Conservation (phyloP, 2,329 filamentous ascomycete genomes). For the Neopestalotiopsis rosae region DNA sequence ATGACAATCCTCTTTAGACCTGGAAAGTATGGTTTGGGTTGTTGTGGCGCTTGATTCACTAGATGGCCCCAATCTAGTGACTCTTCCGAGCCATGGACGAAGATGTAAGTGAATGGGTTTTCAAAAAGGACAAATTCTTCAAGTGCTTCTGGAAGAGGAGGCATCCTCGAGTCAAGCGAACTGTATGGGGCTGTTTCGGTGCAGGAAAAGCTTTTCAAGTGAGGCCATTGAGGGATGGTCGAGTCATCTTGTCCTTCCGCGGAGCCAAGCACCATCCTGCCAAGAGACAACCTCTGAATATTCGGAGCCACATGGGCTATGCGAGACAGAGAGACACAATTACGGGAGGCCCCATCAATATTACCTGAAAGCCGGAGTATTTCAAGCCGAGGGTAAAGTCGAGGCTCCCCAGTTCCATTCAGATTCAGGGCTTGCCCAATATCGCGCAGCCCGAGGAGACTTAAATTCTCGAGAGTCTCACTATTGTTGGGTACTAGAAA, state of each 20-base stretch:
- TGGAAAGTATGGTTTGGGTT: neutral
- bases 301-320: neutral
- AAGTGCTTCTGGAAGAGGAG: neutral
- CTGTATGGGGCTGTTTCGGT: neutral
- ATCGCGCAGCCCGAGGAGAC: neutral
- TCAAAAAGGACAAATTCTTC: slow-evolving; percentile 5
- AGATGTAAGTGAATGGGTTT: no score
- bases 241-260: neutral
- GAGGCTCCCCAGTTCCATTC: no score
- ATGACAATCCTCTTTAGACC: slow-evolving; percentile 1
- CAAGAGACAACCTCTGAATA: neutral
- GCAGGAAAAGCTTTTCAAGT: neutral
- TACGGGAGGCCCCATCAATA: no score
- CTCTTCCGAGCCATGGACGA: no score
- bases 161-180: neutral
- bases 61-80: neutral
- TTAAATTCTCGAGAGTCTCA: slow-evolving; percentile 8
- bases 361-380: neutral
- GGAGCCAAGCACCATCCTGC: neutral
- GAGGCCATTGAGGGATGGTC: neutral
- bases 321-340: neutral
- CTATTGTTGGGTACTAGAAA: neutral
- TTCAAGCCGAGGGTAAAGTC: neutral
- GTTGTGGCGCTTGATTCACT: neutral
- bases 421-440: no score